Conservation (phyloP, 345 rosid species). For the Hibiscus trionum region DNA sequence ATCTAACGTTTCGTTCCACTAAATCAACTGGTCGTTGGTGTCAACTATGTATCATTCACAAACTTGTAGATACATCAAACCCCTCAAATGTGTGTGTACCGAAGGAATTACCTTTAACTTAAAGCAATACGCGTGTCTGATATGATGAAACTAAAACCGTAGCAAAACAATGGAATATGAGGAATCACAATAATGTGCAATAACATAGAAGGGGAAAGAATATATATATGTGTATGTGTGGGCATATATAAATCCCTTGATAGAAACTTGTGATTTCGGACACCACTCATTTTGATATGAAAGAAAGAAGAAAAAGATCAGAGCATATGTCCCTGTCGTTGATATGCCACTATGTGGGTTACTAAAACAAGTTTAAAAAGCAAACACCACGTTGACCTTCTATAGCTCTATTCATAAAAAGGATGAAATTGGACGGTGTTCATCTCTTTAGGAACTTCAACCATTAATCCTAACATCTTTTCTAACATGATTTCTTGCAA, state of each 20-base stretch:
- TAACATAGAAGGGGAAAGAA: neutral
- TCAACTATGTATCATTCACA: too few relatives aligned
- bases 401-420: neutral
- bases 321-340: constrained; percentile 1
- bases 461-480: neutral
- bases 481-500: neutral
- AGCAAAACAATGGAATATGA: neutral
- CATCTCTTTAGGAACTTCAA: constrained; percentile 4
- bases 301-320: neutral
- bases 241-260: too few relatives aligned
- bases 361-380: neutral
- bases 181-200: neutral
- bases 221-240: too few relatives aligned
- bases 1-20: too few relatives aligned
- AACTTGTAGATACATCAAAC: too few relatives aligned
- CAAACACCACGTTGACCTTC: neutral
- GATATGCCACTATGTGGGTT: neutral
- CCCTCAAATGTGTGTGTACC: too few relatives aligned
- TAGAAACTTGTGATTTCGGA: neutral
- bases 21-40: too few relatives aligned
- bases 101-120: neutral
- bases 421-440: constrained; percentile 12
- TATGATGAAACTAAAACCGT: too few relatives aligned
- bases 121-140: neutral
- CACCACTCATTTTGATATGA: constrained; percentile 2